Conservation (phyloP, 73 alveolate genomes). For the Paramecium pentaurelia region DNA sequence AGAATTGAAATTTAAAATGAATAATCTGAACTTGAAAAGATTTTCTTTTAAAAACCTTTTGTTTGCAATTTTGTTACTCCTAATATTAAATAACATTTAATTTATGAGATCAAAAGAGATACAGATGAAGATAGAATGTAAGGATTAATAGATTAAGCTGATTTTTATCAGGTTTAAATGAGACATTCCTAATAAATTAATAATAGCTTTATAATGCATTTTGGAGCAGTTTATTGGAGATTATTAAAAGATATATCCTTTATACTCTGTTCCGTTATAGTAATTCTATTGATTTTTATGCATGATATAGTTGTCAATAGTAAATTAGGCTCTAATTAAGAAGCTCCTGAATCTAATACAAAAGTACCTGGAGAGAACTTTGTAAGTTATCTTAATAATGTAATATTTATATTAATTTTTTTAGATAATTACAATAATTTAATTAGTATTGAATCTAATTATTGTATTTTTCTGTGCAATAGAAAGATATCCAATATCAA, state of each 20-base stretch:
- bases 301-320: slow-evolving; percentile 9
- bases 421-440: slow-evolving; percentile 1
- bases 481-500: slow-evolving; percentile 61
- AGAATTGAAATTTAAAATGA: slow-evolving; percentile 10
- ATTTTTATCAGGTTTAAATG: slow-evolving; percentile 24
- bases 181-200: slow-evolving; percentile 2
- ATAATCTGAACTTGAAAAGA: not conserved
- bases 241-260: slow-evolving; percentile 41
- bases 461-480: slow-evolving; percentile 53
- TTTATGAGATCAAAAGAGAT: slow-evolving; percentile 48
- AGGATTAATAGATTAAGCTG: not conserved
- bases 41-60: slow-evolving; percentile 56
- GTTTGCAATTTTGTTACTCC: slow-evolving; percentile 48
- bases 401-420: not conserved
- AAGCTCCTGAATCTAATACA: not conserved
- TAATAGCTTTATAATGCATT: not conserved
- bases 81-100: slow-evolving; percentile 39
- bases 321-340: not conserved
- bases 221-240: slow-evolving; percentile 59
- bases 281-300: not conserved
- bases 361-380: not conserved
- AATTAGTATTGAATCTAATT: slow-evolving; percentile 20
- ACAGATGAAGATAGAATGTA: slow-evolving; percentile 62
- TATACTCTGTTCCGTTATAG: slow-evolving; percentile 5
- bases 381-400: slow-evolving; percentile 1